Evolutionary conservation across 1,139 yeast genomes (phyloP), one percentile per base, ranked within the genome.

Genomic region (Taphrina populina): DNA sequence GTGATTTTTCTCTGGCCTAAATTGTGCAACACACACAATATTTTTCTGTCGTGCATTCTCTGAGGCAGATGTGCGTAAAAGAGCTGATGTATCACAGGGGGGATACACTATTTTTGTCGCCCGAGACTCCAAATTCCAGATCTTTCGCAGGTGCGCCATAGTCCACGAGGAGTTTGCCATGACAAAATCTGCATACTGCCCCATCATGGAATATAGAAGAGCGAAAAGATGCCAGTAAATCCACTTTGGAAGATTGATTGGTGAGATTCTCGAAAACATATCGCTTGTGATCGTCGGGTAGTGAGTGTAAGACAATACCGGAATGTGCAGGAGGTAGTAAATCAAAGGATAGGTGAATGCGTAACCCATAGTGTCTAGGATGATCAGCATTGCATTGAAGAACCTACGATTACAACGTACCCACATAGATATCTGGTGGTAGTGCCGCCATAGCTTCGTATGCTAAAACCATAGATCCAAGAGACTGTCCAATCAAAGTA

Each of bases 101-200:
- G 98, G 98, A 66, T 86, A 92, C 33, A 90, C 73, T 0, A 83
- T 77, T 13, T 72, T 70, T 15, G 30, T 7, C 21, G 33, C 13
- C 2, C 17, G 13, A 53, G 80, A 67, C 66, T 68, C 57, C 62
- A 65, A 39, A 19, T 59, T 44, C 62, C 66, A 58, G 34, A 60
- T 55, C 21, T 64, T 64, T 57, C 69, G 64, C 60, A 94, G 80
- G 67, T 92, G 96, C 63, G 82, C 77, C 59, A 72, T 75, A 0
- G 98, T 92, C 98, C 98, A 94, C 0, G 95, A 77, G 0, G 96
- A 92, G 68, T 94, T 94, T 36, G 92, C 80, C 61, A 84, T 75
- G 0, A 83, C 81, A 39, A 85, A 69, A 59, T 81, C 79, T 24
- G 85, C 84, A 67, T 76, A 81, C 0, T 79, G 70, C 0, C 96